Base-by-base conservation (phyloP, 495 filamentous ascomycete genomes). In the Podospora australis region DNA sequence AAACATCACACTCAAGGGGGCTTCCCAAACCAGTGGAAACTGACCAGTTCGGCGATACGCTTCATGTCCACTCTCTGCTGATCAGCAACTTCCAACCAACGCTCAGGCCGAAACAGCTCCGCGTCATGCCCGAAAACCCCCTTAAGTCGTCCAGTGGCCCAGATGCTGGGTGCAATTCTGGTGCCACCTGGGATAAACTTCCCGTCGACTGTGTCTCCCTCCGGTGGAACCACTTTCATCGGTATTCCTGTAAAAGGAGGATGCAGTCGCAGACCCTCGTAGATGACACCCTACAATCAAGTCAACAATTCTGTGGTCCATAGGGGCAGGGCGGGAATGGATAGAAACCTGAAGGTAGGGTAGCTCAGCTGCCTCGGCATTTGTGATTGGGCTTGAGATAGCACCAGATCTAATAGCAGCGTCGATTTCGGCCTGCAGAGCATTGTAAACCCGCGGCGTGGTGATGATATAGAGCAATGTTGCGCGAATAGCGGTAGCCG, bases 341-440 rank as follows among this genome's bases (percentile, higher is more conserved):
- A 4, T 5, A 5, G 28, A 24, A 25, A 53, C 52, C 44, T 53
- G 57, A 6, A 75, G 66, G 55, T 75, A 78, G 2, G 69, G 66
- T 16, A 73, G 61, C 21, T 59, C 48, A 45, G 53, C 59, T 6
- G 65, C 72, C 47, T 78, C 70, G 23, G 63, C 66, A n/a, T 49
- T 42, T 8, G 57, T 66, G 34, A 78, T 58, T 14, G 62, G 58
- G 9, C 43, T 66, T 21, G 68, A 68, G 25, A 73, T 59, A 11
- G 49, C 57, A 3, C 67, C 70, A 2, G 47, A 48, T 6, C 46
- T 29, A 17, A 68, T 64, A 13, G 64, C 71, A 9, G 29, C 40
- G 30, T 79, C 74, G 44, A 86, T 79, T 54, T 86, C 83, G 7
- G 54, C 59, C 65, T 80, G 72, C 48, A 87, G 68, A 30, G 67